Conservation (phyloP, 2,329 filamentous ascomycete species). For the Colletotrichum falcatum region DNA sequence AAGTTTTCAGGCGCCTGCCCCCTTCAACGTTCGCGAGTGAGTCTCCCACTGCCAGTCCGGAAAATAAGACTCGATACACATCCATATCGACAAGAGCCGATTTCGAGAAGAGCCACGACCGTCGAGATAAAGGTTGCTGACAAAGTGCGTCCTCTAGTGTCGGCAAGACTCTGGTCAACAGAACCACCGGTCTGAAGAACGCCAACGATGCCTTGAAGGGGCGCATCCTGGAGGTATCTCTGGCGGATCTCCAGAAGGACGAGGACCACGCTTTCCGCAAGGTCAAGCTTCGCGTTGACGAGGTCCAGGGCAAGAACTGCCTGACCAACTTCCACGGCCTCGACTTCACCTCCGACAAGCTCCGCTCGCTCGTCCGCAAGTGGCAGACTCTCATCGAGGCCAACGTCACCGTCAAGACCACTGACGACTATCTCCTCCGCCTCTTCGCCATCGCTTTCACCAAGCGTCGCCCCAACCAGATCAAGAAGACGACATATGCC, state of each 20-base stretch:
- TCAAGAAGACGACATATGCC: conserved; percentile 99
- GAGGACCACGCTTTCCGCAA: conserved; percentile 99
- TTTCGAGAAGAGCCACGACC: background rate
- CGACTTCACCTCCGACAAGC: conserved; percentile 99
- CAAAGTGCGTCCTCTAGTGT: conserved; percentile 71
- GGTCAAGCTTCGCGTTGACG: conserved; percentile 97
- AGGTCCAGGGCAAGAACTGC: conserved; percentile 99
- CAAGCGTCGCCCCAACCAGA: conserved; percentile 98
- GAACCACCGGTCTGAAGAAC: conserved; percentile 99
- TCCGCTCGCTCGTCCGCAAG: conserved; percentile 98
- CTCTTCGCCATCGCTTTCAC: conserved; percentile 99
- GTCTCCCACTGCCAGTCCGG: conserved; percentile 51
- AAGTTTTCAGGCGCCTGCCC: conserved; percentile 80
- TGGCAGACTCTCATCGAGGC: conserved; percentile 99
- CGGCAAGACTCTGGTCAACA: conserved; percentile 99
- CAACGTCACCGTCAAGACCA: conserved; percentile 99
- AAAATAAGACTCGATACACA: conserved; percentile 30
- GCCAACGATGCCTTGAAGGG: conserved; percentile 99
- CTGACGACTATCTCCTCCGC: conserved; percentile 99
- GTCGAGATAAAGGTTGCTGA: background rate
- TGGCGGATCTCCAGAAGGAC: conserved; percentile 99
- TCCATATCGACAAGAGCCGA: background rate
- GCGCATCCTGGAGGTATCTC: conserved; percentile 97
- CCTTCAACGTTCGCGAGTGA: conserved; percentile 97
- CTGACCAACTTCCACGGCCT: conserved; percentile 99